Evolutionary conservation across 345 rosid genomes (phyloP), one percentile per base, ranked within the genome.

Genomic region (Aegle marmelos): DNA sequence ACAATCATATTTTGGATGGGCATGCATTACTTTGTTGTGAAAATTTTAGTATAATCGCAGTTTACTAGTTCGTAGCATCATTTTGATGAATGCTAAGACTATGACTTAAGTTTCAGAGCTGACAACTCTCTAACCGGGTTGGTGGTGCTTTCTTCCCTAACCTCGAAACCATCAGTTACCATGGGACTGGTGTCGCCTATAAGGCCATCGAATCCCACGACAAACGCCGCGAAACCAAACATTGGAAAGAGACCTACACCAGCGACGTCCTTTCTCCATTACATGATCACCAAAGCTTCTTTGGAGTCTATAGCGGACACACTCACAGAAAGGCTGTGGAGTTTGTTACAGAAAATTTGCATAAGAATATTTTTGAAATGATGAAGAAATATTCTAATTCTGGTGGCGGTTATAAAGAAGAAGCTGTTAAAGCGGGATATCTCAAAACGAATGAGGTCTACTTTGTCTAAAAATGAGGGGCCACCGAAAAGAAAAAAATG

Each of bases 221-320:
- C 45, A 39, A 39, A 9, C 45, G 11, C 45, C 45, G 45, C 10
- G 45, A 39, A 39, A 39, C 11, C 45, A 39, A 39, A 2, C 45
- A 39, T 11, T 9, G 45, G 45, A 39, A 39, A 39, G 45, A 39
- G 45, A 39, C 45, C 45, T 0, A 2, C 11, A 9, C 45, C 45
- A 39, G 8, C 45, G 45, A 39, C 11, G 45, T 39, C 45, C 45
- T 39, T 39, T 39, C 45, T 2, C 45, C 45, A 2, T 39, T 8
- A 39, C 45, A 39, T 7, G 11, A 39, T 39, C 45, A 9, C 45
- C 45, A 39, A 39, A 86, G 88, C 41, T 94, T 92, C 83, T 91
- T 91, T 72, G 97, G 98, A 7, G 92, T 94, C 75, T 94, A 87
- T 75, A 96, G 90, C 82, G 96, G 96, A 27, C 97, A 92, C 79